phyloP scores from a whole-genome alignment of 2,329 filamentous ascomycete genomes.

The Ilyonectria robusta region DNA sequence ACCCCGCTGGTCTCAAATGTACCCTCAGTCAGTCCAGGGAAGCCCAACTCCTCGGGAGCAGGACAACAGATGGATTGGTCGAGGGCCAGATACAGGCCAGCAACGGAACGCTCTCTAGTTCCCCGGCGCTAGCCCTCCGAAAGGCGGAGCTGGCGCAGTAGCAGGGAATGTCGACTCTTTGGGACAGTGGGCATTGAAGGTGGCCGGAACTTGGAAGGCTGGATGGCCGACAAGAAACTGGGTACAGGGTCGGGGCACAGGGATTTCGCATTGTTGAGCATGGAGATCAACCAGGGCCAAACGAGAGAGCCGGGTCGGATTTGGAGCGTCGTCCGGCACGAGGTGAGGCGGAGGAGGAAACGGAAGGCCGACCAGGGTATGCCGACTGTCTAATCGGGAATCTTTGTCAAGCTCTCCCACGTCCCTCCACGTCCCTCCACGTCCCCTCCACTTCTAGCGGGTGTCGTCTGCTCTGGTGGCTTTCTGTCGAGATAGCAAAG shows the following conservation, averaged over 20 bases:
- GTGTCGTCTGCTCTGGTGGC: slow-evolving; percentile 25
- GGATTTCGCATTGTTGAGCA: slow-evolving; percentile 23
- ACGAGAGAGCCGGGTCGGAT: slow-evolving; percentile 17
- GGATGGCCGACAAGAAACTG: slow-evolving; percentile 1
- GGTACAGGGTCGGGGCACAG: slow-evolving; percentile 15
- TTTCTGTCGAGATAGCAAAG: slow-evolving; percentile 34
- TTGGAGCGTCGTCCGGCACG: slow-evolving; percentile 16
- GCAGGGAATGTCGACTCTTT: slow-evolving; percentile 12
- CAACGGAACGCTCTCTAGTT: slow-evolving; percentile 25
- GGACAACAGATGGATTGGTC: slow-evolving; percentile 19
- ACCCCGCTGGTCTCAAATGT: slow-evolving; percentile 5
- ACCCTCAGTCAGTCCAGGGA: slow-evolving; percentile 11
- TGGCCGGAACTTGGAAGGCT: slow-evolving; percentile 13
- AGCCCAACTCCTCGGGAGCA: slow-evolving; percentile 20
- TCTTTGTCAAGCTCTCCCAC: slow-evolving; percentile 21
- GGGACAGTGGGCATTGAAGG: slow-evolving; percentile 8
- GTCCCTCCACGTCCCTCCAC: slow-evolving; percentile 5
- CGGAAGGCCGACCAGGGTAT: slow-evolving; percentile 13
- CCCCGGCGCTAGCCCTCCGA: slow-evolving; percentile 29
- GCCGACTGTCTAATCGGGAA: slow-evolving; percentile 13
- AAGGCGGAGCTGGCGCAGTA: slow-evolving; percentile 6
- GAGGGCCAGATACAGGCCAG: slow-evolving; percentile 5
- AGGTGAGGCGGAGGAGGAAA: neutral
- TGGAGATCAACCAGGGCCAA: slow-evolving; percentile 23
- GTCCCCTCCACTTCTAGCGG: slow-evolving; percentile 17